Conservation (phyloP, 2,329 filamentous ascomycete genomes). For the Penicillium sp. region DNA sequence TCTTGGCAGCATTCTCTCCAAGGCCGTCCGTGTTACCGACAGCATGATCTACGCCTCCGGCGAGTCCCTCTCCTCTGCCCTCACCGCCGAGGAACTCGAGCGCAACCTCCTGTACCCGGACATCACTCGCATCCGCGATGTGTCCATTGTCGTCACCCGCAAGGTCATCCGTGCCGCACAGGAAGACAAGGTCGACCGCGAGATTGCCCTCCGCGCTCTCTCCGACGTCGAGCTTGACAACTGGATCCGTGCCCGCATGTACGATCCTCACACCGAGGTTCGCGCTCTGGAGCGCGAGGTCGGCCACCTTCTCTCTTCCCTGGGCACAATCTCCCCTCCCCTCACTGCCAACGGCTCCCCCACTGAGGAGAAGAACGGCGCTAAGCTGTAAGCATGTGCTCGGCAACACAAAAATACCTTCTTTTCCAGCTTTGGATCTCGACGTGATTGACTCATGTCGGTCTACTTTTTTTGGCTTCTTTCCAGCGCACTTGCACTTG, state of each 20-base stretch:
- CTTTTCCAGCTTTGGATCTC: conserved; percentile 14
- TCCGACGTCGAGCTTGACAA: conserved; percentile 46
- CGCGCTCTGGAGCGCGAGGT: conserved; percentile 49
- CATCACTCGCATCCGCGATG: conserved; percentile 88
- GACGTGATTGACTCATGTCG: conserved; percentile 17
- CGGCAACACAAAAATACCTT: conserved; percentile 5
- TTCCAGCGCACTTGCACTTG: conserved; percentile 21
- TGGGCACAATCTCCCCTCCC: conserved; percentile 27
- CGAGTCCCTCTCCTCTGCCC: conserved; percentile 72
- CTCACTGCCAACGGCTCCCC: conserved; percentile 25
- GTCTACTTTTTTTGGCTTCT: conserved; percentile 6
- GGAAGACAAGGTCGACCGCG: conserved; percentile 68
- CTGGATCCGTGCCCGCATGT: conserved; percentile 53
- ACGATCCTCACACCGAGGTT: conserved; percentile 51
- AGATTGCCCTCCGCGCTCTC: conserved; percentile 47
- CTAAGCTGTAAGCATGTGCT: conserved; percentile 35
- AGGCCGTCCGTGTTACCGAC: conserved; percentile 83
- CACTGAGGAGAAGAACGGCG: conserved; percentile 31
- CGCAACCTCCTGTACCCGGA: conserved; percentile 87
- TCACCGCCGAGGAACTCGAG: conserved; percentile 78
- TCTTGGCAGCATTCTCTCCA: conserved; percentile 87
- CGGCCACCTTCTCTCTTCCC: conserved; percentile 42
- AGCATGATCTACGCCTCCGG: conserved; percentile 97
- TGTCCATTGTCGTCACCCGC: conserved; percentile 80
- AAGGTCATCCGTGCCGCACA: conserved; percentile 94